A percentile compares a stretch with the other conserved stretches of the same genome.
Conservation (phyloP, 2,329 filamentous ascomycete genomes). For the Colletotrichum lentis region DNA sequence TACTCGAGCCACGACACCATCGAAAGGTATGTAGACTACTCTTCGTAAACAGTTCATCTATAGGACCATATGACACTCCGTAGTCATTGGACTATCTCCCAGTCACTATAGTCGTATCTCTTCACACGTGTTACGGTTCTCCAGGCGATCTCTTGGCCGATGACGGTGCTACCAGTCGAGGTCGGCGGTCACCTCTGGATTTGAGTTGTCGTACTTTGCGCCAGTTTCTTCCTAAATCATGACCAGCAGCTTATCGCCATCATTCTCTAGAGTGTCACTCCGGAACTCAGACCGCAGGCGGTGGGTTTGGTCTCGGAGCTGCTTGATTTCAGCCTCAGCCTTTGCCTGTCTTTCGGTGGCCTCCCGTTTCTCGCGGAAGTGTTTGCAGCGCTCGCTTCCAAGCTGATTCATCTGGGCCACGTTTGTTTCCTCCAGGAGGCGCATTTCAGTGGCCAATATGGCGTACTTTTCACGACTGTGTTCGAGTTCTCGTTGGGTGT, state of each 20-base stretch:
- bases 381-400: constrained; percentile 10
- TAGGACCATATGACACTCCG: too few species aligned
- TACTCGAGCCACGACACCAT: background rate
- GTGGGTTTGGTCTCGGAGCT: background rate
- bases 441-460: background rate
- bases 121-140: background rate
- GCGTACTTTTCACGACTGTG: background rate
- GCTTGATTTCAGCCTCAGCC: background rate
- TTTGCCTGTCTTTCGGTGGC: background rate
- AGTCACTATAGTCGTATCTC: background rate
- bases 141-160: background rate
- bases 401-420: background rate
- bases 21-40: background rate
- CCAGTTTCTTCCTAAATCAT: background rate
- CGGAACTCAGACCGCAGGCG: background rate
- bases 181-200: background rate
- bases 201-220: background rate
- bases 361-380: background rate
- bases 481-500: background rate
- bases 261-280: background rate
- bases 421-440: background rate
- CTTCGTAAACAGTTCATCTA: background rate
- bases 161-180: background rate
- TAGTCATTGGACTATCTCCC: background rate
- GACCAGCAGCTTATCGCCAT: background rate